Evolutionary conservation across 495 filamentous ascomycete genomes (phyloP).

Genomic region (Lasiosphaeria miniovina): DNA sequence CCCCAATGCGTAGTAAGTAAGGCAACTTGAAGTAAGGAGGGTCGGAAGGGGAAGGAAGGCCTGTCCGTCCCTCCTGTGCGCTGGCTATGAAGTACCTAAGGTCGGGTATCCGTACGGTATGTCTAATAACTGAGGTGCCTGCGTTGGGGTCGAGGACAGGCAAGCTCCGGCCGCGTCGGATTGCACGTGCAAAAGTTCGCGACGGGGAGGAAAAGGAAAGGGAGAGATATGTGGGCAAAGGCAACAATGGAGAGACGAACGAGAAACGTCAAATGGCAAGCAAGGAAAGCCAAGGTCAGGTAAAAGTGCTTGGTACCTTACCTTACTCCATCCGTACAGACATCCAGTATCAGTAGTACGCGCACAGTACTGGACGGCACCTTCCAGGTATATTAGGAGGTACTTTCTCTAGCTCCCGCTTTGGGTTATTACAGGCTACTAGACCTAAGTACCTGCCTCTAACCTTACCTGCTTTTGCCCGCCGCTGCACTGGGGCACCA

Average conservation of each 20-base stretch:
- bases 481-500: slow-evolving; percentile 2
- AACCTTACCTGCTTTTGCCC: slow-evolving; percentile 5
- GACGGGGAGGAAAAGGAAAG: slow-evolving; percentile 26
- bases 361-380: no score
- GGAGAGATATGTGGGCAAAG: slow-evolving; percentile 33
- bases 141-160: slow-evolving; percentile 6
- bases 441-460: no score
- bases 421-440: not conserved
- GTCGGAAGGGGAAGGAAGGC: no score
- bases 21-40: no score
- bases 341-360: no score
- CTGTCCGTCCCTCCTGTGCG: no score
- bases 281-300: slow-evolving; percentile 20
- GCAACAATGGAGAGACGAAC: slow-evolving; percentile 38
- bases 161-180: slow-evolving; percentile 18
- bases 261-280: slow-evolving; percentile 28
- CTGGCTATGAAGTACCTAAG: no score
- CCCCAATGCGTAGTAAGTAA: no score
- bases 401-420: slow-evolving; percentile 13
- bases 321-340: no score
- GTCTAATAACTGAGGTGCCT: not conserved
- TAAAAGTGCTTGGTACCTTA: slow-evolving; percentile 3
- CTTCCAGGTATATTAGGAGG: not conserved
- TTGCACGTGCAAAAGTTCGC: slow-evolving; percentile 23
- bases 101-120: no score